phyloP scores from a whole-genome alignment of 148 eudicot genomes.

The Gaultheria prostrata region DNA sequence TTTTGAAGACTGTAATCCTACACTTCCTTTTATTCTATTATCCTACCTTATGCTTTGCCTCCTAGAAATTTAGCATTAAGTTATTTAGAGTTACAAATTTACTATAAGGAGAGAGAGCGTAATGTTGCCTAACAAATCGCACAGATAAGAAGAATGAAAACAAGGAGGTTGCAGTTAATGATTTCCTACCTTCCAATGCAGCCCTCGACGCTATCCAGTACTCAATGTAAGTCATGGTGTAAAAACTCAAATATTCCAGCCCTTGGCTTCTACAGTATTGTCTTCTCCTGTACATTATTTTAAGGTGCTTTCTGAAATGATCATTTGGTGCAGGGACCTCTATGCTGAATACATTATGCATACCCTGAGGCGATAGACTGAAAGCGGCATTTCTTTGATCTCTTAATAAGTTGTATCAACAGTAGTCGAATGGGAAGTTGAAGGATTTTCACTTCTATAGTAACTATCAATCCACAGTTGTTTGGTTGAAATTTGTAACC shows the following conservation, averaged over 20 bases:
- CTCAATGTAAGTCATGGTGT: conserved; percentile 35
- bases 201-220: conserved; percentile 48
- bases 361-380: conserved; percentile 38
- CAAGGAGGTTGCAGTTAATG: conserved; percentile 56
- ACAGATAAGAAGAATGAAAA: conserved; percentile 68
- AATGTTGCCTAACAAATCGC: neutral
- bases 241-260: neutral
- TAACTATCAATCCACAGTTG: neutral
- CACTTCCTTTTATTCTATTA: neutral
- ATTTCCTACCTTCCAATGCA: conserved; percentile 37
- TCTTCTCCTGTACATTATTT: neutral
- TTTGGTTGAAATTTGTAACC: neutral
- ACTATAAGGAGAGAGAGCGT: neutral
- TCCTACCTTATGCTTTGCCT: neutral
- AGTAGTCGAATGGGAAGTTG: neutral
- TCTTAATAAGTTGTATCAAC: conserved; percentile 11
- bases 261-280: neutral
- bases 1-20: conserved; percentile 63
- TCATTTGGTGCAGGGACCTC: conserved; percentile 38
- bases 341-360: conserved; percentile 53
- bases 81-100: neutral
- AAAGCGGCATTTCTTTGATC: neutral
- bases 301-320: neutral
- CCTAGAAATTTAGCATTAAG: too few relatives aligned
- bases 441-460: neutral